Conservation (phyloP, 176 grass and related monocot species). For the Poa annua region DNA sequence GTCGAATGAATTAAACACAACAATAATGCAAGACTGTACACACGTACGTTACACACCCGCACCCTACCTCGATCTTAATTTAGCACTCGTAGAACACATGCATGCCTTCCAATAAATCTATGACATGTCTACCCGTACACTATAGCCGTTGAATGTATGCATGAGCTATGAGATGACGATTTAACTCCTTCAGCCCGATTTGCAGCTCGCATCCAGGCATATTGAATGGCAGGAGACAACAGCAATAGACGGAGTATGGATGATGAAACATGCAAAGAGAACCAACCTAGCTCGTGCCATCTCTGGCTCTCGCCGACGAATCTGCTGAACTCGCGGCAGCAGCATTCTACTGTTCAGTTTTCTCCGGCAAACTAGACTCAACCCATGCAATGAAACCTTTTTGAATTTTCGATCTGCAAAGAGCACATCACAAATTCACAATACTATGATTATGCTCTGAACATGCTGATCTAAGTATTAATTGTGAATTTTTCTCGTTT, state of each 20-base stretch:
- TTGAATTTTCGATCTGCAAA: neutral
- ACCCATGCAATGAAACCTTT: too few relatives aligned
- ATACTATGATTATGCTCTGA: neutral
- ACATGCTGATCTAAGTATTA: neutral
- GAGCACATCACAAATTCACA: neutral
- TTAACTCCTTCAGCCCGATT: neutral
- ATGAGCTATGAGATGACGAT: neutral
- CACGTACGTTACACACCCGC: too few relatives aligned
- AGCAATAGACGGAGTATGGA: neutral
- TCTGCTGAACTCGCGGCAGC: neutral
- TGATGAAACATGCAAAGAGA: neutral
- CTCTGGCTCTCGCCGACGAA: conserved; percentile 15
- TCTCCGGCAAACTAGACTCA: neutral
- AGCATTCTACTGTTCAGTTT: conserved; percentile 2
- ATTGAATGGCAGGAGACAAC: conserved; percentile 20
- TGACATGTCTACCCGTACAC: neutral
- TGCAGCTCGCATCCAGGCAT: neutral
- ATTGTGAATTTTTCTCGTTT: neutral
- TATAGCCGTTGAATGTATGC: neutral
- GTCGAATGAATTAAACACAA: neutral
- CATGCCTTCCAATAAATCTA: neutral
- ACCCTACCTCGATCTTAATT: neutral
- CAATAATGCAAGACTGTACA: neutral
- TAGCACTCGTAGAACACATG: neutral
- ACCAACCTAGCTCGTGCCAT: neutral